A percentile compares a stretch with the other conserved stretches of the same genome.
These are phyloP conservation scores for Pleoardoris graminearum DNA, from an alignment of 2,329 filamentous ascomycete species.

Conservation along the genomic window DNA sequence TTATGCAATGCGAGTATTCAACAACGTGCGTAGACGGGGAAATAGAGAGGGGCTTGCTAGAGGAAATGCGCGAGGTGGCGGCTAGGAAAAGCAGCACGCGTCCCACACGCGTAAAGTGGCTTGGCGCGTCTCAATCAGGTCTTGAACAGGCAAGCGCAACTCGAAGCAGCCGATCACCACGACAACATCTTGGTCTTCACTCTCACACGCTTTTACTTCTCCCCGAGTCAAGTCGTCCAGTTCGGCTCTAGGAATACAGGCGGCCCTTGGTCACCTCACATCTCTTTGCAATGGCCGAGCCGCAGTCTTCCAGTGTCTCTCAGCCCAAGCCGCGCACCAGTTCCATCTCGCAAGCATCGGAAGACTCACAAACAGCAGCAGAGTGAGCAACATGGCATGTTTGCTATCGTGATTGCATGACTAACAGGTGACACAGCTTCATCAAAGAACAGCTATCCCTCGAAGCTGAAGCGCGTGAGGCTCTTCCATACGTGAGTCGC, in stretches of 20 bases:
- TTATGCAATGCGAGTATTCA: constrained; percentile 11
- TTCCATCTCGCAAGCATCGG: constrained; percentile 52
- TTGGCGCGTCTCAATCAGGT: constrained; percentile 14
- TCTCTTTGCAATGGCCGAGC: constrained; percentile 30
- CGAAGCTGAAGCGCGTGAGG: constrained; percentile 93
- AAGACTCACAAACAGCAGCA: constrained; percentile 59
- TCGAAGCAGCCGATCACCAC: background rate
- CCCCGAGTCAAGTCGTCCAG: background rate
- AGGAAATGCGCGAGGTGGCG: constrained; percentile 9
- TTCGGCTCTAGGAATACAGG: background rate
- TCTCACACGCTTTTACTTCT: background rate
- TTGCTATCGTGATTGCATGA: too few relatives aligned
- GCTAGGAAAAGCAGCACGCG: constrained; percentile 13
- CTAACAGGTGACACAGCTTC: constrained; percentile 61
- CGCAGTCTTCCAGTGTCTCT: constrained; percentile 24
- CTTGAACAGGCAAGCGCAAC: constrained; percentile 6
- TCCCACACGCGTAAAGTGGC: constrained; percentile 9
- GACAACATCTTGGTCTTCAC: background rate
- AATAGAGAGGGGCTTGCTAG: constrained; percentile 4
- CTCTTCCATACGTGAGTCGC: constrained; percentile 78
- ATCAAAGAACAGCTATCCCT: constrained; percentile 87
- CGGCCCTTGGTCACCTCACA: background rate
- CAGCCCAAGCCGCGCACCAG: constrained; percentile 37
- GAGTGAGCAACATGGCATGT: constrained; percentile 38
- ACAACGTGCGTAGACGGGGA: constrained; percentile 7